phyloP scores from a whole-genome alignment of 768 basidiomycete species.

The Russula brevipes region DNA sequence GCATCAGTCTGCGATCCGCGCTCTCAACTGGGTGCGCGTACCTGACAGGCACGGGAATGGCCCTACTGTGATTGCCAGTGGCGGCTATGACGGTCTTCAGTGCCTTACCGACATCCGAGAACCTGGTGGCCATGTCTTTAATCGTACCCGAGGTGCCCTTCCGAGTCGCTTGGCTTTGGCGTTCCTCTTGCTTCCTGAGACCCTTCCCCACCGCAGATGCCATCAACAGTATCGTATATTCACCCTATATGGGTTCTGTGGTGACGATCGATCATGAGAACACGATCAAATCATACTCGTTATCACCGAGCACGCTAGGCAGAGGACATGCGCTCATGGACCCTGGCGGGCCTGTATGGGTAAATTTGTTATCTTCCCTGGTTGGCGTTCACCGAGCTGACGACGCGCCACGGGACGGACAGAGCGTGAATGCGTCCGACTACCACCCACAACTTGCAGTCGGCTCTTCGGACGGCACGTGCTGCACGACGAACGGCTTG shows the following conservation, averaged over 20 bases:
- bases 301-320: conserved; percentile 69
- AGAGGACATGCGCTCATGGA: conserved; percentile 67
- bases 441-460: conserved; percentile 83
- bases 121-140: conserved; percentile 58
- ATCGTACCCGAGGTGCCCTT: conserved; percentile 64
- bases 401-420: neutral
- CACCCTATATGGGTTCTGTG: conserved; percentile 60
- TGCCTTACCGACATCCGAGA: conserved; percentile 76
- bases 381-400: neutral
- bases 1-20: conserved; percentile 78
- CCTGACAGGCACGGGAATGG: conserved; percentile 53
- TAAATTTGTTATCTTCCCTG: conserved; percentile 35
- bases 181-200: neutral
- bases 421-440: conserved; percentile 74
- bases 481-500: conserved; percentile 66
- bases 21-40: conserved; percentile 66
- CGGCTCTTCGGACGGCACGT: conserved; percentile 79
- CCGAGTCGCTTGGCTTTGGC: neutral
- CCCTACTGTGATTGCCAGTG: conserved; percentile 69
- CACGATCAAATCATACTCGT: conserved; percentile 66
- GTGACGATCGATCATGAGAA: conserved; percentile 83
- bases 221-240: conserved; percentile 62
- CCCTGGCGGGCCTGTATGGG: conserved; percentile 80
- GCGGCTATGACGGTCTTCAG: conserved; percentile 76
- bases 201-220: conserved; percentile 46